Evolutionary conservation across 2,329 filamentous ascomycete species (phyloP).

Genomic region (Fusarium aywerte): DNA sequence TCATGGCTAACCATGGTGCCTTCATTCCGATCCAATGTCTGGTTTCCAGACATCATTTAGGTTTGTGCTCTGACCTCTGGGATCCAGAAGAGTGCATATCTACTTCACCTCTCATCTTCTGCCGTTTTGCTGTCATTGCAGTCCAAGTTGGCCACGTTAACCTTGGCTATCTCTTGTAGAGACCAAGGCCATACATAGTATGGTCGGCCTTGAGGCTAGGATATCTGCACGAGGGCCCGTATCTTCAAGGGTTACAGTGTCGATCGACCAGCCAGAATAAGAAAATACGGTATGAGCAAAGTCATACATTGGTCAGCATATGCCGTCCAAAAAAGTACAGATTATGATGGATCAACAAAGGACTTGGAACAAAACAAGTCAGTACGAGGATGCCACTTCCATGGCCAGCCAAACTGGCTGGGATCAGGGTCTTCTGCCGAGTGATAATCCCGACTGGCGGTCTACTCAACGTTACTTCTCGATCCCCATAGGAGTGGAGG

Average conservation of each 20-base stretch:
- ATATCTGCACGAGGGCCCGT: constrained; percentile 12
- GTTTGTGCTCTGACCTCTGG: constrained; percentile 34
- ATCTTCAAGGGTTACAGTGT: constrained; percentile 26
- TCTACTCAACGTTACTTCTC: constrained; percentile 29
- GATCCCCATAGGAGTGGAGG: constrained; percentile 25
- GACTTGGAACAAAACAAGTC: constrained; percentile 16
- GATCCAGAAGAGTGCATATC: background rate
- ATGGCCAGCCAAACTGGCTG: constrained; percentile 12
- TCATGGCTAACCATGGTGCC: constrained; percentile 9
- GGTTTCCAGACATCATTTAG: constrained; percentile 26
- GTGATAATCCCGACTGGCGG: constrained; percentile 40
- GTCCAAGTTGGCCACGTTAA: constrained; percentile 5
- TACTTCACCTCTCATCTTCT: constrained; percentile 5
- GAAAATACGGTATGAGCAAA: constrained; percentile 28
- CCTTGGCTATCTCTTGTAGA: background rate
- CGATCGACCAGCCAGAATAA: constrained; percentile 23
- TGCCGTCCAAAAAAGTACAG: constrained; percentile 13
- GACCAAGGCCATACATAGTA: background rate
- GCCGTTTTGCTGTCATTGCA: background rate
- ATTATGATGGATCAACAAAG: constrained; percentile 17
- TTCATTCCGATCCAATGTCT: constrained; percentile 20
- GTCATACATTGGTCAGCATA: constrained; percentile 31
- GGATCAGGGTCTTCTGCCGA: constrained; percentile 34
- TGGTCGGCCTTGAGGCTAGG: background rate
- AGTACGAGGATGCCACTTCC: constrained; percentile 2